Percentiles rank a stretch among this genome's conserved stretches.
phyloP scores from a whole-genome alignment of 495 filamentous ascomycete genomes.

The Aspergillus hancockii region DNA sequence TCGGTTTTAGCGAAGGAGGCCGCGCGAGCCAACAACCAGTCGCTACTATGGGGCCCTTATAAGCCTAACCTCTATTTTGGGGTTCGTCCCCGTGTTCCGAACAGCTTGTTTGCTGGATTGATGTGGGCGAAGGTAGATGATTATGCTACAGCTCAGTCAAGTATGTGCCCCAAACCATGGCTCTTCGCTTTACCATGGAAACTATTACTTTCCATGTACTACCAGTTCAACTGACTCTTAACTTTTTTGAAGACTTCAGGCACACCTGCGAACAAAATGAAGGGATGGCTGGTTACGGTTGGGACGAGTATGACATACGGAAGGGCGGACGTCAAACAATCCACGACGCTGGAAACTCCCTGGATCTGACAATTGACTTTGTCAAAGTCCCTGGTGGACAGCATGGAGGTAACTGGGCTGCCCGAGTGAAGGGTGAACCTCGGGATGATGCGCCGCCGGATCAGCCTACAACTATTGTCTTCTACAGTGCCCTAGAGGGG shows the following conservation, averaged over 20 bases:
- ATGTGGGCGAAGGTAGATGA: constrained; percentile 90
- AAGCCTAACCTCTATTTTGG: constrained; percentile 96
- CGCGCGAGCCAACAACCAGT: constrained; percentile 69
- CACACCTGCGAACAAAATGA: constrained; percentile 96
- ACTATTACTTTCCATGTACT: not conserved
- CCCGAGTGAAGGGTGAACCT: constrained; percentile 79
- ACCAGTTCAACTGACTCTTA: constrained; percentile 2
- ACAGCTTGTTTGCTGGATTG: constrained; percentile 79
- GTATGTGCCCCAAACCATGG: constrained; percentile 52
- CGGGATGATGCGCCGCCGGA: constrained; percentile 63
- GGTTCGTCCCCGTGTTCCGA: constrained; percentile 81
- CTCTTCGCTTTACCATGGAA: not conserved
- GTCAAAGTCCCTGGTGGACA: constrained; percentile 88
- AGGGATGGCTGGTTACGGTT: constrained; percentile 93
- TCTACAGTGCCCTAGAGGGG: constrained; percentile 81
- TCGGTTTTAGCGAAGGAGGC: constrained; percentile 44
- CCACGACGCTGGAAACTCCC: constrained; percentile 79
- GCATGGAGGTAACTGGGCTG: constrained; percentile 90
- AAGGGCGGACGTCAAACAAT: constrained; percentile 86
- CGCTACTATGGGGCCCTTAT: constrained; percentile 95
- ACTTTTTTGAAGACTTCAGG: constrained; percentile 64
- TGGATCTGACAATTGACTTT: constrained; percentile 91
- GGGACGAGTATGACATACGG: constrained; percentile 92
- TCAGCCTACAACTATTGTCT: constrained; percentile 75
- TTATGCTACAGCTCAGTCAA: constrained; percentile 72